Evolutionary conservation across 306 rosid genomes (phyloP), one percentile per base, ranked within the genome.

Genomic region (Gillenia trifoliata): DNA sequence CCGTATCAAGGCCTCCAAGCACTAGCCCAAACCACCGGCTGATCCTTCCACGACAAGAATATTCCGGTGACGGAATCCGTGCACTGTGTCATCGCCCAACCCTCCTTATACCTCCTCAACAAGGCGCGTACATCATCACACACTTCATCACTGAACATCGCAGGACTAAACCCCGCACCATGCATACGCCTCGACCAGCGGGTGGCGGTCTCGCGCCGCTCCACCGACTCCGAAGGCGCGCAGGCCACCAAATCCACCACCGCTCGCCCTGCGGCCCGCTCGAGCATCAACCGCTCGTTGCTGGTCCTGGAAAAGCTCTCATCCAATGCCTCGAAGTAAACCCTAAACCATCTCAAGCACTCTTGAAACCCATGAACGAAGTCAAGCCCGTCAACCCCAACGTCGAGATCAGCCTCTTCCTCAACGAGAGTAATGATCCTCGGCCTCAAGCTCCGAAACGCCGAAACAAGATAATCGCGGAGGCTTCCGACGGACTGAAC

Each of bases 11-110:
- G 88, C 80, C 87, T 76, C 98, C 98, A 94, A 78, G 96, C 96
- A 82, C 97, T 87, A 75, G 93, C 93, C 98, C 98, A 94, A 74
- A 91, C 98, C 88, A 91, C 97, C 83, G 94, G 83, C 73, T 86
- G 89, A 2, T 89, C 93, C 85, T 87, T 94, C 97, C 98, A 91
- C 70, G 89, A 68, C 71, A 94, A 80, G 87, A 90, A 88, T 79
- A 94, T 90, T 82, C 98, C 98, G 83, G 88, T 86, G 36, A 60
- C 72, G 11, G 87, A 88, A 34, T 70, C 83, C 7, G 71, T 70
- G 68, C 90, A 84, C 83, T 77, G 90, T 70, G 80, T 77, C 97
- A 94, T 88, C 13, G 93, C 73, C 97, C 98, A 94, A 3, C 96
- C 98, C 6, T 94, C 98, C 80, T 80, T 91, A 56, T 94, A 91